A percentile compares a stretch with the other conserved stretches of the same genome.
Evolutionary conservation across 2,329 filamentous ascomycete species (phyloP).

Genomic region (Colletotrichum paranaense): DNA sequence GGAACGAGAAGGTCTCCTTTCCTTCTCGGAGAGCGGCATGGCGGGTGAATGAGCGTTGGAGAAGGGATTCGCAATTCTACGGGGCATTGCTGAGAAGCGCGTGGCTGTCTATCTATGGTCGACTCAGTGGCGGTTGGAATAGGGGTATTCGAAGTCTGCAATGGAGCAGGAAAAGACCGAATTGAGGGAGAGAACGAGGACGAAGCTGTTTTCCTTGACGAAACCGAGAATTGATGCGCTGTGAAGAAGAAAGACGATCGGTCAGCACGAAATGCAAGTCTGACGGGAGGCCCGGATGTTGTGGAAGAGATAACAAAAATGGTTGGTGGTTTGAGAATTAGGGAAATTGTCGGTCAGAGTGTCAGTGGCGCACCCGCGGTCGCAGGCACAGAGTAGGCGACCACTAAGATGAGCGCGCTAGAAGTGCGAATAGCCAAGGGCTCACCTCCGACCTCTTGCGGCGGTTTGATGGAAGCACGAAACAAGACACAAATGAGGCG

Average conservation of each 20-base stretch:
- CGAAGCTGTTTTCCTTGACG: constrained; percentile 16
- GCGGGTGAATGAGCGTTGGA: constrained; percentile 59
- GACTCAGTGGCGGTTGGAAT: constrained; percentile 9
- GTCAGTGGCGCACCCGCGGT: constrained; percentile 33
- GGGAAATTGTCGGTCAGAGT: constrained; percentile 34
- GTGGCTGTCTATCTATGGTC: constrained; percentile 25
- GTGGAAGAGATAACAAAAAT: constrained; percentile 26
- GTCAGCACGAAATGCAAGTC: constrained; percentile 25
- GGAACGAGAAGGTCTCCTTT: constrained; percentile 64
- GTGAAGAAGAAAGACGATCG: neutral
- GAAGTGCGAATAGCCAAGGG: constrained; percentile 8
- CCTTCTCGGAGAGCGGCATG: constrained; percentile 61
- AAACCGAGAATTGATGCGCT: constrained; percentile 11
- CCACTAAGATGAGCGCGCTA: constrained; percentile 27
- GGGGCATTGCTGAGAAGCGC: constrained; percentile 61
- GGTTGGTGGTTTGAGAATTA: constrained; percentile 22
- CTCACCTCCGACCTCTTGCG: constrained; percentile 4
- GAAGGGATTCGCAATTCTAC: constrained; percentile 69
- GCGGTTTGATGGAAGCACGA: constrained; percentile 23
- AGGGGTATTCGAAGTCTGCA: constrained; percentile 7
- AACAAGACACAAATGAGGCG: constrained; percentile 16
- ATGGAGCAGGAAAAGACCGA: constrained; percentile 7
- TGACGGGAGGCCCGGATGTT: constrained; percentile 16
- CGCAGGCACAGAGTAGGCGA: constrained; percentile 17
- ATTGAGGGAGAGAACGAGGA: neutral